These are phyloP conservation scores for Daucus carota DNA, from an alignment of 129 eudicot genomes.

Conservation along the genomic window DH1_v3.0 NC_030384.2:31251001-31251500, in stretches of 20 bases:
- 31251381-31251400: not conserved
- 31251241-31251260: not conserved
- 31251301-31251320: not conserved
- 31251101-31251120: not conserved
- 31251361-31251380: not conserved
- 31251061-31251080: not conserved
- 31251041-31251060: not conserved
- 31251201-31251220: not conserved
- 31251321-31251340: not conserved
- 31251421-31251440: slow-evolving; percentile 96
- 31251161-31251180: not conserved
- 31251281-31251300: not conserved
- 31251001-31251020: not conserved
- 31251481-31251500: slow-evolving; percentile 73
- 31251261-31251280: not conserved
- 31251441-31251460: slow-evolving; percentile 89
- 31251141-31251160: not conserved
- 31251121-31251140: not conserved
- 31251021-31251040: not conserved
- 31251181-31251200: not conserved
- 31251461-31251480: slow-evolving; percentile 83
- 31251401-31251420: slow-evolving; percentile 9
- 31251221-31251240: not conserved
- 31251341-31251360: not conserved
- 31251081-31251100: not conserved